These are phyloP conservation scores for Solanum tacnaense DNA, from an alignment of 257 asterid species.

Conservation along the genomic window DNA sequence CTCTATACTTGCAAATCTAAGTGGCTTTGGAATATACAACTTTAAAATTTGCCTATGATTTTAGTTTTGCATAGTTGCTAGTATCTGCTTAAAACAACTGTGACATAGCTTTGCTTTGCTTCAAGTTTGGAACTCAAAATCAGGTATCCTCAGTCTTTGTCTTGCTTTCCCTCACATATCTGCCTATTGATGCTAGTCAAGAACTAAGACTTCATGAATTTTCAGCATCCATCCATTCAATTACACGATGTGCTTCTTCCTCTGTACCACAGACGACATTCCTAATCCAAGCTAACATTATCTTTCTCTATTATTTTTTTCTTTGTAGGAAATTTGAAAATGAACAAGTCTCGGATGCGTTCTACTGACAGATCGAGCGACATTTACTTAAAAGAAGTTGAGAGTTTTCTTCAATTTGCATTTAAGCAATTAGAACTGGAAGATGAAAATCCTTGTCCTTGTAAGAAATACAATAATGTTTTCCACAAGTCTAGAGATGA, in stretches of 20 bases:
- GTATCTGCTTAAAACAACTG: not conserved
- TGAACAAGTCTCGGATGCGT: no score
- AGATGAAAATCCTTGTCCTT: no score
- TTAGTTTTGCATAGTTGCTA: not conserved
- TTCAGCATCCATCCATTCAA: slow-evolving; percentile 79
- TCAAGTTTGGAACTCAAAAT: not conserved
- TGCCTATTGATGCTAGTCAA: not conserved
- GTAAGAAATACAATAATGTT: no score
- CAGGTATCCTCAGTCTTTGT: not conserved
- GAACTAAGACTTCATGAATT: slow-evolving; percentile 8
- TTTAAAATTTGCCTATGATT: not conserved
- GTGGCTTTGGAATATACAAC: not conserved
- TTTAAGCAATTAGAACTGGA: no score
- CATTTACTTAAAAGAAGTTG: no score
- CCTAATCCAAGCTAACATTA: slow-evolving; percentile 18
- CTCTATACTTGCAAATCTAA: not conserved
- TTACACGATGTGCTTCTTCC: slow-evolving; percentile 71
- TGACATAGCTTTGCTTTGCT: not conserved
- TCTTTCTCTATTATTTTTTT: no score
- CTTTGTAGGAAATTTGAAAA: no score
- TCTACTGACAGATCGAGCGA: no score
- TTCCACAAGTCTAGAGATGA: no score
- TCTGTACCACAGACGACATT: slow-evolving; percentile 77
- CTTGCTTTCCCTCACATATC: not conserved
- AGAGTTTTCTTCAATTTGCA: no score